Evolutionary conservation across 2,329 filamentous ascomycete genomes (phyloP).

Genomic region (Alternaria triticimaculans): DNA sequence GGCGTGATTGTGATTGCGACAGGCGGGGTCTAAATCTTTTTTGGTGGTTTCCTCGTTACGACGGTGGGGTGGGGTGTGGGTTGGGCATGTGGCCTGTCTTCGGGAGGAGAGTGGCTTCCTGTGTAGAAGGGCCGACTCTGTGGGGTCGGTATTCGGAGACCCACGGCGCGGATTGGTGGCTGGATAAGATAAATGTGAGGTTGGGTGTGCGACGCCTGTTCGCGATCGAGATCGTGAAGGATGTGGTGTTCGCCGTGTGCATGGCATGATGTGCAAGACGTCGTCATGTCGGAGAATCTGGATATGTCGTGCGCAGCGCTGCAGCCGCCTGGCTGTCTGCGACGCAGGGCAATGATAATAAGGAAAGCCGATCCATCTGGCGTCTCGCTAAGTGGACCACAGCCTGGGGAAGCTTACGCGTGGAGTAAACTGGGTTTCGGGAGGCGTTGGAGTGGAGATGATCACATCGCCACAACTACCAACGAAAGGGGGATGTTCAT

Average conservation of each 20-base stretch:
- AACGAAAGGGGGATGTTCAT: neutral
- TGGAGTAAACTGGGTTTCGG: conserved; percentile 1
- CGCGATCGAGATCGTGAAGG: neutral
- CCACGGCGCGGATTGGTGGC: neutral
- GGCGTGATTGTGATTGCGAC: neutral
- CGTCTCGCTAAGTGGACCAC: neutral
- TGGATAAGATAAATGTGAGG: neutral
- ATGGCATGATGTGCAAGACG: neutral
- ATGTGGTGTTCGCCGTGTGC: neutral
- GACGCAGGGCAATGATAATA: conserved; percentile 12
- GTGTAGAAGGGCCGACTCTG: conserved; percentile 11
- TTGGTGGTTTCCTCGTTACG: neutral
- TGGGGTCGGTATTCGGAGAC: neutral
- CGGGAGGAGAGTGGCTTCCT: conserved; percentile 2
- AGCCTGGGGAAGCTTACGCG: conserved; percentile 1
- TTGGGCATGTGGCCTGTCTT: neutral
- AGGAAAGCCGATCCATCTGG: neutral
- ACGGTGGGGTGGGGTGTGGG: conserved; percentile 1
- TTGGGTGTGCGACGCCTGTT: neutral
- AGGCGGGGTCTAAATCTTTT: conserved; percentile 1
- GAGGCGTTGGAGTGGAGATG: neutral
- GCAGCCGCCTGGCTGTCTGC: conserved; percentile 3
- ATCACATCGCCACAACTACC: neutral
- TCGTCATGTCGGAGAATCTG: neutral
- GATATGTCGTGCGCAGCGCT: conserved; percentile 7